Percentiles rank a stretch among this genome's conserved stretches.
Evolutionary conservation across 805 yeast genomes (phyloP).

Genomic region (Candida ficus): DNA sequence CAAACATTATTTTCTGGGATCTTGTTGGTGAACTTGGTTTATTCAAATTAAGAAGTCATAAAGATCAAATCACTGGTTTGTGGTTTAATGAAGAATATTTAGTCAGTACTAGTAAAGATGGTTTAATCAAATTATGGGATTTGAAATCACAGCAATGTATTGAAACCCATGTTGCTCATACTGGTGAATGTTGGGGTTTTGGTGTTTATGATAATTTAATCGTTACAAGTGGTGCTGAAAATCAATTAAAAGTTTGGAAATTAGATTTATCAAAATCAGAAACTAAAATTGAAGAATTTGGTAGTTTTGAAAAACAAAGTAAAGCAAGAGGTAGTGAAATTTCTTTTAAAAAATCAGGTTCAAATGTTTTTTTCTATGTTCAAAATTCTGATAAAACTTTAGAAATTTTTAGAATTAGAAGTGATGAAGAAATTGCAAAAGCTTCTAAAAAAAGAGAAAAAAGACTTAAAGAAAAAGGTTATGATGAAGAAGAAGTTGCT

Average conservation of each 20-base stretch:
- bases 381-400: constrained; percentile 79
- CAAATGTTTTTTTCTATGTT: constrained; percentile 47
- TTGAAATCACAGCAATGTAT: constrained; percentile 81
- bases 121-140: constrained; percentile 91
- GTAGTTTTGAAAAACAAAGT: constrained; percentile 69
- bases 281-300: constrained; percentile 50
- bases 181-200: constrained; percentile 90
- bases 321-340: constrained; percentile 64
- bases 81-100: constrained; percentile 56
- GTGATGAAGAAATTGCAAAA: constrained; percentile 70
- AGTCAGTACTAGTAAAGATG: constrained; percentile 80
- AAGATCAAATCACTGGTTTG: constrained; percentile 80
- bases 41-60: constrained; percentile 82
- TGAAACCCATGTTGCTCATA: constrained; percentile 91
- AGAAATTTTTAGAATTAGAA: constrained; percentile 75
- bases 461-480: constrained; percentile 70
- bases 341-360: constrained; percentile 40
- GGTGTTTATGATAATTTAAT: constrained; percentile 40
- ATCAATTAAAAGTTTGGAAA: constrained; percentile 80
- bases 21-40: constrained; percentile 88
- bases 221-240: constrained; percentile 74
- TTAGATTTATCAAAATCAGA: constrained; percentile 46
- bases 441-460: constrained; percentile 74
- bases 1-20: constrained; percentile 89
- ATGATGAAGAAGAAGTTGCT: constrained; percentile 52